A percentile compares a stretch with the other conserved stretches of the same genome.
Conservation (phyloP, 306 rosid species). For the Amphicarpaea edgeworthii region DNA sequence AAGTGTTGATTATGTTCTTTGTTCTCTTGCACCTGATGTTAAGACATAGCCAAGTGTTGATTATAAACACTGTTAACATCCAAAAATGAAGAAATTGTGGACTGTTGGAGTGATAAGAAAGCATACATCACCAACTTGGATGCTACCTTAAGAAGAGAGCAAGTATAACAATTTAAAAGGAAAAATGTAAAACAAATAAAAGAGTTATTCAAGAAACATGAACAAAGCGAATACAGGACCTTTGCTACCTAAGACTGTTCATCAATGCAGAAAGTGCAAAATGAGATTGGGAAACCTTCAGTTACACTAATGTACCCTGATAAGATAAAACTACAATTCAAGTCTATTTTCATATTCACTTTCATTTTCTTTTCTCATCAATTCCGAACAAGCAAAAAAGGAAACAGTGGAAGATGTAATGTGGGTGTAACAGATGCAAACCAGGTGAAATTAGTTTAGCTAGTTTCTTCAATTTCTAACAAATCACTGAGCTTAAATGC, state of each 20-base stretch:
- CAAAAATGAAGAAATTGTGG: constrained; percentile 5
- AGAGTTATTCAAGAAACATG: neutral
- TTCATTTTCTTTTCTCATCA: constrained; percentile 18
- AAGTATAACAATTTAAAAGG: constrained; percentile 10
- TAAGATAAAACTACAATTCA: constrained; percentile 21
- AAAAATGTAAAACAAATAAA: constrained; percentile 3
- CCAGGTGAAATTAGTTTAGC: constrained; percentile 3
- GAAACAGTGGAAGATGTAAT: neutral
- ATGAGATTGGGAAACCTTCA: constrained; percentile 24
- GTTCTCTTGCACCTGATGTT: constrained; percentile 42
- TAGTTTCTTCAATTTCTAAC: constrained; percentile 24
- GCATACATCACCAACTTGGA: constrained; percentile 8
- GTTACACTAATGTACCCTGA: neutral
- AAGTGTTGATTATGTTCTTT: constrained; percentile 15
- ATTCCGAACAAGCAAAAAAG: neutral
- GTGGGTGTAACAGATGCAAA: constrained; percentile 9
- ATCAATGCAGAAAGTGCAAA: neutral
- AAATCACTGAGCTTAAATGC: constrained; percentile 12
- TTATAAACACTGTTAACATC: neutral
- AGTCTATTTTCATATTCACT: constrained; percentile 13
- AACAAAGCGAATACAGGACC: constrained; percentile 8
- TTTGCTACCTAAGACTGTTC: neutral
- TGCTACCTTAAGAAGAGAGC: constrained; percentile 30
- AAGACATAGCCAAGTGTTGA: constrained; percentile 29
- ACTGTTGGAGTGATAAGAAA: neutral